Base-by-base conservation (phyloP, 768 basidiomycete genomes). In the Trametes cubensis region DNA sequence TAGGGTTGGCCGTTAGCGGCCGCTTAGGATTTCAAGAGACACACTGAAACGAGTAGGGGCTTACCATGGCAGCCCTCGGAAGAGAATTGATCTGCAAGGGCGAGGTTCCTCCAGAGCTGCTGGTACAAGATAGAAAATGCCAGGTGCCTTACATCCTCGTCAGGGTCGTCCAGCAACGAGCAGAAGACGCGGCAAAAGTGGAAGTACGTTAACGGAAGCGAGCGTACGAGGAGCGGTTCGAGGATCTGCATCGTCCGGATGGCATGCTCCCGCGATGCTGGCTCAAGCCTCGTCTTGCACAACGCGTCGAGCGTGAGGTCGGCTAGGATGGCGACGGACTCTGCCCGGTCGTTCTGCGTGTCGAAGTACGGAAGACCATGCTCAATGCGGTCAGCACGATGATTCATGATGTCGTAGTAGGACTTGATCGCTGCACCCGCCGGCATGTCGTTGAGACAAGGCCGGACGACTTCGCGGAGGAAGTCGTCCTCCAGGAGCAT, bases 251-350 rank as follows among this genome's bases (percentile, higher is more conserved):
- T 50, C 6, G 51, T 53, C 15, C 55, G 49, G 14, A 58, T 34
- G 2, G 55, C 48, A 21, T 65, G 50, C 13, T 65, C 59, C 13
- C 52, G 26, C 10, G 47, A 42, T 3, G 38, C 20, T 15, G 53
- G 25, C 25, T 40, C 60, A 3, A n/a, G 26, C 20, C 58, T 55
- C 38, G 51, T 53, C 51, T 61, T 57, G 11, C 26, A 38, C 30
- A 65, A 26, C 6, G 55, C 41, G 40, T 61, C 59, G n/a, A 65
- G 59, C 30, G 59, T 61, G 60, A 65, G 56, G 55, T 65, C 55
- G 7, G 60, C 41, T 15, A 65, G 55, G 15, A 55, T 40, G 11
- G 60, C 63, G 44, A 60, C 42, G 1, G 63, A 60, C 50, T 61
- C 59, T n/a, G 45, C 14, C 6, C 59, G 34, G 47, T 52, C 45